A percentile compares a stretch with the other conserved stretches of the same genome.
These are phyloP conservation scores for Anastatica hierochuntica DNA, from an alignment of 345 rosid species.

Conservation along the genomic window DNA sequence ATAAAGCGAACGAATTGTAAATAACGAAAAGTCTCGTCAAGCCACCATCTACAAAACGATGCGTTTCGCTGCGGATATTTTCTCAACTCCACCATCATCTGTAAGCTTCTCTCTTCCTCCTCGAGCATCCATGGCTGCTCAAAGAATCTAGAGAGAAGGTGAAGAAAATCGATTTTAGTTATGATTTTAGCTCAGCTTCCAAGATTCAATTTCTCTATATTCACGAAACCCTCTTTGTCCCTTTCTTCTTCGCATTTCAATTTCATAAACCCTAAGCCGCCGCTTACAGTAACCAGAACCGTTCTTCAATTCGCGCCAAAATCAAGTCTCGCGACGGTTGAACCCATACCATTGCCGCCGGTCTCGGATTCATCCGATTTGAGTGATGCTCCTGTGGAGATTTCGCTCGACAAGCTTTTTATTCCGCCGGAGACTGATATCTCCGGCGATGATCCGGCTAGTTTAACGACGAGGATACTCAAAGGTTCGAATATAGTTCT, in stretches of 20 bases:
- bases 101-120: too few relatives aligned
- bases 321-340: conserved; percentile 37
- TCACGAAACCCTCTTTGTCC: conserved; percentile 23
- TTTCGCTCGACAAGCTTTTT: conserved; percentile 66
- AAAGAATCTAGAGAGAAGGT: background rate
- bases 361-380: conserved; percentile 25
- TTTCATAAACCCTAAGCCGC: conserved; percentile 26
- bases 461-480: conserved; percentile 47
- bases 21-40: background rate
- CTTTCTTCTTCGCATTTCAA: conserved; percentile 18
- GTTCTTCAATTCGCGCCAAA: conserved; percentile 22
- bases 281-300: conserved; percentile 7
- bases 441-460: conserved; percentile 26
- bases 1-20: background rate
- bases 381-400: conserved; percentile 22
- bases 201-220: conserved; percentile 29
- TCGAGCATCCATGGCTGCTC: conserved; percentile 11
- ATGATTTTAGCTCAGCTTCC: conserved; percentile 42
- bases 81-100: background rate
- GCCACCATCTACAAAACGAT: conserved; percentile 3
- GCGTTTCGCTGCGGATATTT: conserved; percentile 24
- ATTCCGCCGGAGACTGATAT: conserved; percentile 77
- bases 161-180: background rate
- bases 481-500: conserved; percentile 85
- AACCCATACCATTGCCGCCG: conserved; percentile 46